phyloP scores from a whole-genome alignment of 208 protist genomes.

The Trypanosoma conorhini region DNA sequence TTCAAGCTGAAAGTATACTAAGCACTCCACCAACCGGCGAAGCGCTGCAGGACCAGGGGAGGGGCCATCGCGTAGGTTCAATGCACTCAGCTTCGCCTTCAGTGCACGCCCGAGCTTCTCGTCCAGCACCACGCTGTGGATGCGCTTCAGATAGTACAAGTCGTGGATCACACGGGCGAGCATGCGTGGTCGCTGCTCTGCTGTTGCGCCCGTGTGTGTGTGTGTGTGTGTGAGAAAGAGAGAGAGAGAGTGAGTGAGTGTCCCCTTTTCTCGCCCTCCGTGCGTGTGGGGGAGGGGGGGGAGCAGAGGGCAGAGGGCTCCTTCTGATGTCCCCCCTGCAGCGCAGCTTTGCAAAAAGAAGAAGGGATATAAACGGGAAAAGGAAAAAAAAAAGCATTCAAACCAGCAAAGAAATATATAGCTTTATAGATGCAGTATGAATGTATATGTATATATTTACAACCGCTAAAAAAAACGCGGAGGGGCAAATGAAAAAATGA shows the following conservation, averaged over 20 bases:
- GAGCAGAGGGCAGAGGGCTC: too few relatives aligned
- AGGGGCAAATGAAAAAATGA: background rate
- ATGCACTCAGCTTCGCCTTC: constrained; percentile 62
- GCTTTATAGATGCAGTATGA: background rate
- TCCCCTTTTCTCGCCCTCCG: too few relatives aligned
- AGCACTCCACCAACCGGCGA: constrained; percentile 65
- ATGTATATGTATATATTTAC: constrained; percentile 14
- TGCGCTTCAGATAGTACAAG: constrained; percentile 71
- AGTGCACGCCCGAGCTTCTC: constrained; percentile 60
- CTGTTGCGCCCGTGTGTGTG: constrained; percentile 6
- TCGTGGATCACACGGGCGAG: constrained; percentile 62
- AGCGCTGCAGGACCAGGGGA: constrained; percentile 52
- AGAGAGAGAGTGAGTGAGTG: too few relatives aligned
- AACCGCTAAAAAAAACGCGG: background rate
- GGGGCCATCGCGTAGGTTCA: constrained; percentile 61
- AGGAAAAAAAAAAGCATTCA: too few relatives aligned
- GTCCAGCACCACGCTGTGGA: constrained; percentile 67
- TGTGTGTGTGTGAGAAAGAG: constrained; percentile 14
- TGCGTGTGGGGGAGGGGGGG: too few relatives aligned
- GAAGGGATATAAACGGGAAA: too few relatives aligned
- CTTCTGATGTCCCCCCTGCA: background rate
- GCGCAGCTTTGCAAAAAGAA: too few relatives aligned
- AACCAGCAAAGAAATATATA: too few relatives aligned
- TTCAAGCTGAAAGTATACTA: constrained; percentile 78
- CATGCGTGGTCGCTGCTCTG: constrained; percentile 32